Evolutionary conservation across 345 rosid genomes (phyloP), one percentile per base, ranked within the genome.

Genomic region (Populus ilicifolia): DNA sequence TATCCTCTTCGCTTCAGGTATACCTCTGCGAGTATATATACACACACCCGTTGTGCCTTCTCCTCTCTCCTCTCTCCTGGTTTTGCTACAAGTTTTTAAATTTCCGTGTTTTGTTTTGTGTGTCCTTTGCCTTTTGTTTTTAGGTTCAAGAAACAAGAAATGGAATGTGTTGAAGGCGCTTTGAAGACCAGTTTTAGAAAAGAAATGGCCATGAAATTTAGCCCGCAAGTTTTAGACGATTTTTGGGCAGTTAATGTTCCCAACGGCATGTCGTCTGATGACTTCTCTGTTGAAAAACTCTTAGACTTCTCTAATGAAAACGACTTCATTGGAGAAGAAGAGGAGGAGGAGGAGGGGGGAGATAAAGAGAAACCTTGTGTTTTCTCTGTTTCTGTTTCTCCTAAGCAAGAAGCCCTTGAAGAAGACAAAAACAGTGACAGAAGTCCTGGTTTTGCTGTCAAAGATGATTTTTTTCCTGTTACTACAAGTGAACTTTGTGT

Each of bases 221-320:
- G 80, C 75, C 81, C 84, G 4, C 87, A 80, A 29, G 80, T 68
- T 65, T 20, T 61, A 61, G 94, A 90, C 1, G 93, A 88, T 33
- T 63, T 80, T 4, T 80, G 77, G 77, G 46, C 84, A 8, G 82
- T 75, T 25, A 76, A 85, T 66, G 71, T 74, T 67, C 89, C 82
- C 20, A 85, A 83, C 80, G 89, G 80, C 63, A 75, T 76, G 18
- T 54, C 90, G 21, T 59, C 65, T 29, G 98, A 95, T 17, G 99
- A 95, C 27, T 89, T 86, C 59, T 87, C 83, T 12, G 97, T 95
- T 0, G 98, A 95, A 74, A 93, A 90, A 44, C 83, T 95, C 48
- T 87, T 95, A 27, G 98, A 95, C 85, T 90, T 95, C 79, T 87
- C 94, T 6, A 92, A 90, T 80, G 91, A 86, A 6, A 89, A 88